Evolutionary conservation across 306 rosid species (phyloP), one percentile per base, ranked within the genome.

Genomic region (Cucurbita argyrosperma): DNA sequence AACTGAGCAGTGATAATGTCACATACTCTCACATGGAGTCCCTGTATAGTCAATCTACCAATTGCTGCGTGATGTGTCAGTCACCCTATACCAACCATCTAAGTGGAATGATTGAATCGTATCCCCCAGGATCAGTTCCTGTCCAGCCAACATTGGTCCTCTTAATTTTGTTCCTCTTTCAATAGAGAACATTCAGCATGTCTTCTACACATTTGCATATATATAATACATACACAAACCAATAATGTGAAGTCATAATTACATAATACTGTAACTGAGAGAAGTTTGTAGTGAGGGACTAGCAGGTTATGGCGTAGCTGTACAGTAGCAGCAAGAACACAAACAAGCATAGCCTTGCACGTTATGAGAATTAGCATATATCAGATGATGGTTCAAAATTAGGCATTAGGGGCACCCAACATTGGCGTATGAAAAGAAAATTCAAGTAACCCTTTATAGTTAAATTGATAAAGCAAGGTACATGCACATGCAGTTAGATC

Each of bases 1-100:
- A 76, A 86, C 82, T 52, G 88, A 89, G 86, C 90, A 89, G 35
- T 30, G 35, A 30, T 30, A 30, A 30, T 30, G 35, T 30, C 35
- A 30, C 35, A 77, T 76, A 51, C 79, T 80, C 61, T 84, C 90
- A 52, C 88, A 84, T 49, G 96, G 90, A 77, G 82, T 49, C 78
- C 89, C 86, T 79, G 78, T 84, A 81, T 86, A 80, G 78, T 82
- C 82, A 73, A 83, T 76, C 84, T 85, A 81, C 69, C 82, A 74
- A 76, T 89, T 86, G 72, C 79, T 86, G 63, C 74, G 82, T 65
- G 92, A 90, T 52, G 94, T 30, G 75, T 85, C 88, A 21, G 91
- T 23, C 85, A 89, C 86, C 98, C 94, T 85, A 82, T 89, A 90
- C 98, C 98, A 93, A 77, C 88, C 96, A 19, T 94, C 96, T 76